A percentile compares a stretch with the other conserved stretches of the same genome.
Evolutionary conservation across 2,329 filamentous ascomycete species (phyloP).

Genomic region (Cladophialophora exuberans): DNA sequence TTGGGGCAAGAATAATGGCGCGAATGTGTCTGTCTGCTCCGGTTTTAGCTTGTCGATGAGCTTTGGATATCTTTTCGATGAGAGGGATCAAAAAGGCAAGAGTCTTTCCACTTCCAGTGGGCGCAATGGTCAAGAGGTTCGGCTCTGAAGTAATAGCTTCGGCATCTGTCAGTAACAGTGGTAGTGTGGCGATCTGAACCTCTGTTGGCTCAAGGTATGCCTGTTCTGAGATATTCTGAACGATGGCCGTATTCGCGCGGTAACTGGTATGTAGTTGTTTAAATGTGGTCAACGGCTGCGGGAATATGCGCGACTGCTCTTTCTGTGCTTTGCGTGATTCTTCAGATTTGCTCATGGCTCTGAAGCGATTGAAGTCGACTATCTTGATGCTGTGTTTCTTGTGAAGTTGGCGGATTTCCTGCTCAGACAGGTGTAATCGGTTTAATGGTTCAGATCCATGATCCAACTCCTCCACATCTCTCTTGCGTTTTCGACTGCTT

Average conservation of each 20-base stretch:
- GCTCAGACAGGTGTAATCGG: conserved; percentile 13
- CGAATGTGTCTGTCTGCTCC: conserved; percentile 63
- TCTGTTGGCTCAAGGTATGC: conserved; percentile 89
- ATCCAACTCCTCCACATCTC: conserved; percentile 32
- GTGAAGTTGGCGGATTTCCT: conserved; percentile 72
- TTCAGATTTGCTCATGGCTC: conserved; percentile 32
- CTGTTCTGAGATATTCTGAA: conserved; percentile 79
- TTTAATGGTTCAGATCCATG: conserved; percentile 22
- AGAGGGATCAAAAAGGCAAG: conserved; percentile 88
- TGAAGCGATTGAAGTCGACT: conserved; percentile 64
- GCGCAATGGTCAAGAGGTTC: conserved; percentile 86
- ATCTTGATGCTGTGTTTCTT: conserved; percentile 84
- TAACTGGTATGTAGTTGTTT: conserved; percentile 71
- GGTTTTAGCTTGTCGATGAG: conserved; percentile 43
- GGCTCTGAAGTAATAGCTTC: conserved; percentile 48
- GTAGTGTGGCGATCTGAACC: conserved; percentile 85
- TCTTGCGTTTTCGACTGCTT: conserved; percentile 44
- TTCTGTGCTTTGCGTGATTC: conserved; percentile 53
- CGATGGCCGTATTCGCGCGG: conserved; percentile 72
- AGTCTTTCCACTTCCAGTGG: conserved; percentile 96
- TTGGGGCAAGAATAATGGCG: conserved; percentile 75
- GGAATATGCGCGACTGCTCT: conserved; percentile 64
- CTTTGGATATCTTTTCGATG: conserved; percentile 72
- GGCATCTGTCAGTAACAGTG: conserved; percentile 64
- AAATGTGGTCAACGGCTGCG: conserved; percentile 80